A percentile compares a stretch with the other conserved stretches of the same genome.
Evolutionary conservation across 2,329 filamentous ascomycete species (phyloP).

Genomic region (Xylaria hypoxylon): DNA sequence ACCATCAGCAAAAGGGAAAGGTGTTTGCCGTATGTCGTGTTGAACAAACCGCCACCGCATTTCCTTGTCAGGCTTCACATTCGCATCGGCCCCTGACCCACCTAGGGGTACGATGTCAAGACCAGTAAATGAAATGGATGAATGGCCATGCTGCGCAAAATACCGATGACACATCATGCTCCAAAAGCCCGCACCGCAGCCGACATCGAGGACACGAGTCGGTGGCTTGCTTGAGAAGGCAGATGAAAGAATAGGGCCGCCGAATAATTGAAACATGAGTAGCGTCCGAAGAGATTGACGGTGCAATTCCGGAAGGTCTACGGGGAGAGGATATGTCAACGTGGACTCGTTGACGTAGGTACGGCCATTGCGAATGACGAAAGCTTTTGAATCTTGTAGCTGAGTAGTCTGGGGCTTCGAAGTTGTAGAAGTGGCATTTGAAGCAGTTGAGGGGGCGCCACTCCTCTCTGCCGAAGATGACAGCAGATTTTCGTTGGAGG

Average conservation of each 20-base stretch:
- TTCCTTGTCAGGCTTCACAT: constrained; percentile 71
- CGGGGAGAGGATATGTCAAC: constrained; percentile 84
- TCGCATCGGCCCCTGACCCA: constrained; percentile 53
- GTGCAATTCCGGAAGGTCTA: constrained; percentile 88
- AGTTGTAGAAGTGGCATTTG: constrained; percentile 41
- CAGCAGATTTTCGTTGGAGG: constrained; percentile 58
- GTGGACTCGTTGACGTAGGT: constrained; percentile 82
- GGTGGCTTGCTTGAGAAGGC: constrained; percentile 75
- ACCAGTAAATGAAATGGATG: constrained; percentile 81
- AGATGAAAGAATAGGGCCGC: constrained; percentile 80
- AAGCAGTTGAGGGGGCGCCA: constrained; percentile 49
- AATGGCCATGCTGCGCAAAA: constrained; percentile 75
- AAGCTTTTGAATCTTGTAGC: constrained; percentile 59
- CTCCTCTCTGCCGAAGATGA: constrained; percentile 57
- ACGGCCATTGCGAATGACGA: constrained; percentile 80
- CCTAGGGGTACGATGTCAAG: constrained; percentile 83
- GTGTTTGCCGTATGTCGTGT: constrained; percentile 81
- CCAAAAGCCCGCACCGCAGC: constrained; percentile 91
- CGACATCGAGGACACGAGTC: constrained; percentile 83
- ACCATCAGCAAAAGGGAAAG: constrained; percentile 81
- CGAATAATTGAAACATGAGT: constrained; percentile 83
- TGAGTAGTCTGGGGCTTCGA: constrained; percentile 40
- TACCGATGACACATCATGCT: constrained; percentile 87
- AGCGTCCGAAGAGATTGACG: constrained; percentile 87
- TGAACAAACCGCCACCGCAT: constrained; percentile 91